Evolutionary conservation across 441 rosid species (phyloP).

Genomic region (Populus trichocarpa): DNA sequence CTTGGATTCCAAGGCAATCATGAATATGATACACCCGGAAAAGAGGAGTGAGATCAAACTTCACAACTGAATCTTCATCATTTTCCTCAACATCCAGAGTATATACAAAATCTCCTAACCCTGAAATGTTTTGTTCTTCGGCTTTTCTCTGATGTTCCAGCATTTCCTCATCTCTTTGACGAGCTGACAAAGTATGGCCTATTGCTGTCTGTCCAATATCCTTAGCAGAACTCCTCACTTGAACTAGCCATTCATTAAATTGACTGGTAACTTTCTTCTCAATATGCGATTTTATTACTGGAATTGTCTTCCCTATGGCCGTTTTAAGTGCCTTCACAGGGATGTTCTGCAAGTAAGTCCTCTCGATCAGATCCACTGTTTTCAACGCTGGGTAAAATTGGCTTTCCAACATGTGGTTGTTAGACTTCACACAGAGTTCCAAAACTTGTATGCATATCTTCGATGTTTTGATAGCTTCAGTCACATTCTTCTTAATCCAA

Average conservation of each 20-base stretch:
- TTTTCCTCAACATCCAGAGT: conserved; percentile 71
- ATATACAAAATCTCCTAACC: conserved; percentile 61
- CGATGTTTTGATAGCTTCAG: conserved; percentile 75
- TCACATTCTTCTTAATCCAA: conserved; percentile 74
- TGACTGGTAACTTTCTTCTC: conserved; percentile 83
- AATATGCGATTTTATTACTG: conserved; percentile 67
- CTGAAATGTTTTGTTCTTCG: conserved; percentile 71
- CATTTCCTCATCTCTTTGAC: conserved; percentile 90
- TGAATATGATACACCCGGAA: conserved; percentile 89
- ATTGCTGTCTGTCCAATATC: conserved; percentile 92
- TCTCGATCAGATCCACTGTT: conserved; percentile 73
- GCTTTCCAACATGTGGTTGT: conserved; percentile 57
- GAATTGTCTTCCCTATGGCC: conserved; percentile 63
- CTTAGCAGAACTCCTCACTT: conserved; percentile 77
- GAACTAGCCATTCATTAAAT: conserved; percentile 89
- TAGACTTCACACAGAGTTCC: conserved; percentile 80
- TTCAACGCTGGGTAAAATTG: conserved; percentile 84
- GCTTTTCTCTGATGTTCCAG: conserved; percentile 84
- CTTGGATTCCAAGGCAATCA: conserved; percentile 64
- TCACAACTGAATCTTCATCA: conserved; percentile 69
- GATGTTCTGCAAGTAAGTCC: conserved; percentile 57
- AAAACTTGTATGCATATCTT: conserved; percentile 69
- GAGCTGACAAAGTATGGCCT: conserved; percentile 65
- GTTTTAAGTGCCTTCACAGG: conserved; percentile 66
- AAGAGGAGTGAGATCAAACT: conserved; percentile 84